Evolutionary conservation across 108 stramenopile species (phyloP).

Genomic region (Chaetoceros muelleri): DNA sequence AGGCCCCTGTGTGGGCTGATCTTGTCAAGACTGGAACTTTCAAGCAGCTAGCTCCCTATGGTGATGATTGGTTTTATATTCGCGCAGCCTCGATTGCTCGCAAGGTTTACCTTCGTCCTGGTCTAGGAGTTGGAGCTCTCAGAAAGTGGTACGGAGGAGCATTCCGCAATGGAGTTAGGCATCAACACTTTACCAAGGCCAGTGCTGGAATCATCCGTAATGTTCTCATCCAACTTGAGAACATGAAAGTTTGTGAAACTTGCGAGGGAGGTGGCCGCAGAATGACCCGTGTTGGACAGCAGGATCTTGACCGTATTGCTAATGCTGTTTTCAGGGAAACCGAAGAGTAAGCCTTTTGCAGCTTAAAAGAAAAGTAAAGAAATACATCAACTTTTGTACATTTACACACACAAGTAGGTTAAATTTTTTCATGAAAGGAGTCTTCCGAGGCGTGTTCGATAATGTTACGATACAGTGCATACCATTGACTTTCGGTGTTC

Average conservation of each 20-base stretch:
- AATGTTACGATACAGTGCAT: too few species aligned
- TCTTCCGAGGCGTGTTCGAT: too few species aligned
- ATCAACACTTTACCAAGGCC: constrained; percentile 94
- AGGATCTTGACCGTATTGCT: constrained; percentile 98
- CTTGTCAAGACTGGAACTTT: constrained; percentile 94
- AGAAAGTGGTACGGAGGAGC: constrained; percentile 94
- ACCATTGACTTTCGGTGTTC: too few species aligned
- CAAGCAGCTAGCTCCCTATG: constrained; percentile 98
- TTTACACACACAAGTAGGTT: too few species aligned
- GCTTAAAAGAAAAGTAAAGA: too few species aligned
- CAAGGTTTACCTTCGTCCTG: constrained; percentile 96
- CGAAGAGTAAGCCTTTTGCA: constrained; percentile 36
- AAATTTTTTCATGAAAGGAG: too few species aligned
- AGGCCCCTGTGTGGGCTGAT: constrained; percentile 96
- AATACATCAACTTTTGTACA: too few species aligned
- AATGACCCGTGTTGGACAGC: constrained; percentile 93
- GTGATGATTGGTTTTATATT: constrained; percentile 99
- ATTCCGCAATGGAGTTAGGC: constrained; percentile 80
- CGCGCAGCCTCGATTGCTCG: constrained; percentile 98
- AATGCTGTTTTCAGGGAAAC: constrained; percentile 73
- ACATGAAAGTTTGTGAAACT: constrained; percentile 92
- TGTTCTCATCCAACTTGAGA: constrained; percentile 88
- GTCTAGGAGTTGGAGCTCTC: constrained; percentile 93
- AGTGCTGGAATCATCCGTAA: constrained; percentile 90
- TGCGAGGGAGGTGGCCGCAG: constrained; percentile 72